These are phyloP conservation scores for Melastoma candidum DNA, from an alignment of 441 rosid genomes.

Conservation along the genomic window DNA sequence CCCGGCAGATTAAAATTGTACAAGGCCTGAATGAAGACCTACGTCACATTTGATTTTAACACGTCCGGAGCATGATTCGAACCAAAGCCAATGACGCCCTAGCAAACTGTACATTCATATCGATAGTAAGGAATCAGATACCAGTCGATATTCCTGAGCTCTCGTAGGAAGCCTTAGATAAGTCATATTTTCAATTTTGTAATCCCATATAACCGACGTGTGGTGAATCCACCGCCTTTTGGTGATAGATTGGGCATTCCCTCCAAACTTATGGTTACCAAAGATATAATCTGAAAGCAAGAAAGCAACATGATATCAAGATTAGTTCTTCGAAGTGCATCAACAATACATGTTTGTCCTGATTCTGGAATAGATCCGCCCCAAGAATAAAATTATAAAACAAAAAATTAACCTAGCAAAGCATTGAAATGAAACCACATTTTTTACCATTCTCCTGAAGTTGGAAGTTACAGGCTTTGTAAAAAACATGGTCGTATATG, in stretches of 20 bases:
- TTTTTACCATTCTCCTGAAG: conserved; percentile 74
- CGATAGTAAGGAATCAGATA: conserved; percentile 15
- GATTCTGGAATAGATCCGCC: too few relatives aligned
- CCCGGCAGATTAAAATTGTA: too few relatives aligned
- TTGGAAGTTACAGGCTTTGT: conserved; percentile 47
- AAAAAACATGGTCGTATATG: conserved; percentile 53
- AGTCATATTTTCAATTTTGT: conserved; percentile 49
- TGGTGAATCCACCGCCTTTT: conserved; percentile 79
- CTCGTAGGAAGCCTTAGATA: conserved; percentile 63
- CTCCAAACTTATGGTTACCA: conserved; percentile 68
- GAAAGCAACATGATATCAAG: background rate
- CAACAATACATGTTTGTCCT: background rate
- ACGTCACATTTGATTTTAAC: too few relatives aligned
- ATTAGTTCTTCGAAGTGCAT: background rate
- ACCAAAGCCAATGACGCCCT: background rate
- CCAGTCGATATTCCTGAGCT: conserved; percentile 58
- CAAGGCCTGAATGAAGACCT: too few relatives aligned
- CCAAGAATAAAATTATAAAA: too few relatives aligned
- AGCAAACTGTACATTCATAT: background rate
- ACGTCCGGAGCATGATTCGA: too few relatives aligned
- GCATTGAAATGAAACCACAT: too few relatives aligned
- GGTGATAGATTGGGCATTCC: conserved; percentile 79
- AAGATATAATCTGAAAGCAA: conserved; percentile 58
- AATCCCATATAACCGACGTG: conserved; percentile 90
- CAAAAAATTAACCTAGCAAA: too few relatives aligned